Conservation (phyloP, 148 eudicot species). For the Fagopyrum tataricum region DNA sequence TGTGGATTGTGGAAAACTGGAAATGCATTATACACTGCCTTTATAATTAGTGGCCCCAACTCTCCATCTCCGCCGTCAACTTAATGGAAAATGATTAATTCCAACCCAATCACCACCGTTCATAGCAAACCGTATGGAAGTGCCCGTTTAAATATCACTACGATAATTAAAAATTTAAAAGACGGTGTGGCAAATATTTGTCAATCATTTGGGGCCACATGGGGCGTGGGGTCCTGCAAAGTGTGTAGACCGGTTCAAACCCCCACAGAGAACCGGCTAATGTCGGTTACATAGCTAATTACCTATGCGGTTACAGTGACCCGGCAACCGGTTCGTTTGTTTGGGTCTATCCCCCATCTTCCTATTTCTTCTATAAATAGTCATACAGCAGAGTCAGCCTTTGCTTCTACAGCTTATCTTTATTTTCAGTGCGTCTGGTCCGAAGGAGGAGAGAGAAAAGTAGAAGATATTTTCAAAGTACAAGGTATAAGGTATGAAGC, state of each 20-base stretch:
- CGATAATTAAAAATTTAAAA: too few relatives aligned
- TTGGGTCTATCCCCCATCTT: neutral
- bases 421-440: conserved; percentile 6
- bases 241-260: conserved; percentile 5
- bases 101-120: neutral
- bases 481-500: neutral
- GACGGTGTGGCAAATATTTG: neutral
- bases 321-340: conserved; percentile 3
- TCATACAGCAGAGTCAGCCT: neutral
- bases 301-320: neutral
- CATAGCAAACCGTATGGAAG: neutral
- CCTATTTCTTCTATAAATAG: conserved; percentile 1
- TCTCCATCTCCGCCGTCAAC: conserved; percentile 1
- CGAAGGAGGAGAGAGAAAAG: conserved; percentile 7
- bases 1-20: neutral
- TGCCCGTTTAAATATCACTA: neutral
- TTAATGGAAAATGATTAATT: neutral
- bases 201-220: neutral
- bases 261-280: neutral
- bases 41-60: neutral
- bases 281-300: neutral
- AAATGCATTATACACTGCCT: neutral
- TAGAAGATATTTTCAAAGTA: neutral
- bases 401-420: neutral
- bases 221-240: neutral